Evolutionary conservation across 108 stramenopile species (phyloP).

Genomic region (Cyclotella sp.): DNA sequence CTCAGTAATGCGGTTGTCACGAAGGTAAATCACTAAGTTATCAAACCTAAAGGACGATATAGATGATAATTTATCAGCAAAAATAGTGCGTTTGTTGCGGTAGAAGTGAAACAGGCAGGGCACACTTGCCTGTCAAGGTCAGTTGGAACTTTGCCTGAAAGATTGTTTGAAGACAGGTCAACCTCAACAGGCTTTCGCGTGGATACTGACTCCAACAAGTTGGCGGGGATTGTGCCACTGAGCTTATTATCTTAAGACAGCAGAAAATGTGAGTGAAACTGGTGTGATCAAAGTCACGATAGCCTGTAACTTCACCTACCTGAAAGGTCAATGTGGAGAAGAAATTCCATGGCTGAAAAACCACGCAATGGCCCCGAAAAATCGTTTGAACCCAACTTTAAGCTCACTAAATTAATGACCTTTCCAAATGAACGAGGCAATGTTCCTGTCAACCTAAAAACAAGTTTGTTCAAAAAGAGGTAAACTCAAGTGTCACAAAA

Average conservation of each 20-base stretch:
- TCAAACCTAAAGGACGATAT: slow-evolving; percentile 46
- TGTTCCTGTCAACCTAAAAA: slow-evolving; percentile 40
- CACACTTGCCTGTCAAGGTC: slow-evolving; percentile 52
- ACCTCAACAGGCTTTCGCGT: slow-evolving; percentile 45
- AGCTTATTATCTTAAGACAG: slow-evolving; percentile 43
- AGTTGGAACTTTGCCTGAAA: slow-evolving; percentile 52
- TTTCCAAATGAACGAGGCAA: slow-evolving; percentile 39
- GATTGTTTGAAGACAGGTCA: slow-evolving; percentile 58
- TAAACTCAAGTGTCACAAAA: background rate
- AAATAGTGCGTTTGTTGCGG: background rate
- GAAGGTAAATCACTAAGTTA: slow-evolving; percentile 66
- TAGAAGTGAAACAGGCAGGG: background rate
- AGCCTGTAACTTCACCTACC: slow-evolving; percentile 10
- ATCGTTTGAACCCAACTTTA: slow-evolving; percentile 53
- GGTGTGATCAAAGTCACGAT: background rate
- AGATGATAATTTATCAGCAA: background rate
- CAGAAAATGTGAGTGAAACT: background rate
- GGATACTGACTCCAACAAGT: slow-evolving; percentile 48
- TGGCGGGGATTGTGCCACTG: slow-evolving; percentile 36
- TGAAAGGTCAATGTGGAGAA: slow-evolving; percentile 48
- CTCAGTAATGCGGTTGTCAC: slow-evolving; percentile 67
- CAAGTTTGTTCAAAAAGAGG: background rate
- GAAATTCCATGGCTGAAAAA: slow-evolving; percentile 37
- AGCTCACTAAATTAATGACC: slow-evolving; percentile 28
- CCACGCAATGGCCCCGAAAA: slow-evolving; percentile 40